These are phyloP conservation scores for Handroanthus guayacan DNA, from an alignment of 257 asterid species.

Conservation along the genomic window DNA sequence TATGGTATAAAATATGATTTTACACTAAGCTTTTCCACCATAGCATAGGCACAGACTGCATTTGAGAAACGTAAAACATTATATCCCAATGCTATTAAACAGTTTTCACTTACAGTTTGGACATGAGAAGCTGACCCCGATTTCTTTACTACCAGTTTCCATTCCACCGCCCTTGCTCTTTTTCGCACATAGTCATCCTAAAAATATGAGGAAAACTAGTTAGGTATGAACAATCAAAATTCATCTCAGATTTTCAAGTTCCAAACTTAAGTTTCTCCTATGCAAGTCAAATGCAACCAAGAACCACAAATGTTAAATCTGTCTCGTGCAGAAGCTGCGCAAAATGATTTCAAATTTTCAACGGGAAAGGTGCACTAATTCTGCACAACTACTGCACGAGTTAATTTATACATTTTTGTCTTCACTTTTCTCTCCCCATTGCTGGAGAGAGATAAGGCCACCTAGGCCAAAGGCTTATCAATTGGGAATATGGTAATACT, in stretches of 20 bases:
- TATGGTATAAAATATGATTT: background rate
- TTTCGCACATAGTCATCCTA: background rate
- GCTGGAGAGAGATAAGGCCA: background rate
- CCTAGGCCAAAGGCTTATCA: background rate
- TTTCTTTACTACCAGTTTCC: background rate
- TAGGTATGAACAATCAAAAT: background rate
- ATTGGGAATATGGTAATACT: background rate
- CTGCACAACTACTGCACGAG: conserved; percentile 18
- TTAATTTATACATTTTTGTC: background rate
- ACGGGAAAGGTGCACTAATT: background rate
- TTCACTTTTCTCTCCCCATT: background rate
- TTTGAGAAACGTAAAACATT: background rate
- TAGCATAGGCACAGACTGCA: background rate
- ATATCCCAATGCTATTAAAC: background rate
- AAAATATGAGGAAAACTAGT: background rate
- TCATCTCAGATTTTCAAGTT: background rate
- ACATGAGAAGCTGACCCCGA: background rate
- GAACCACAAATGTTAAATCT: background rate
- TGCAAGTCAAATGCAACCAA: background rate
- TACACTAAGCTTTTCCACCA: background rate
- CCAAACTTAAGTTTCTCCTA: background rate
- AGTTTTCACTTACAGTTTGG: background rate
- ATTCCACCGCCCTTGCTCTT: background rate
- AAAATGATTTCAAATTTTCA: background rate
- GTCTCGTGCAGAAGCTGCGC: conserved; percentile 22